These are phyloP conservation scores for Asterella californica DNA, from an alignment of 225 moss, liverwort and hornwort species.

Conservation along the genomic window DNA sequence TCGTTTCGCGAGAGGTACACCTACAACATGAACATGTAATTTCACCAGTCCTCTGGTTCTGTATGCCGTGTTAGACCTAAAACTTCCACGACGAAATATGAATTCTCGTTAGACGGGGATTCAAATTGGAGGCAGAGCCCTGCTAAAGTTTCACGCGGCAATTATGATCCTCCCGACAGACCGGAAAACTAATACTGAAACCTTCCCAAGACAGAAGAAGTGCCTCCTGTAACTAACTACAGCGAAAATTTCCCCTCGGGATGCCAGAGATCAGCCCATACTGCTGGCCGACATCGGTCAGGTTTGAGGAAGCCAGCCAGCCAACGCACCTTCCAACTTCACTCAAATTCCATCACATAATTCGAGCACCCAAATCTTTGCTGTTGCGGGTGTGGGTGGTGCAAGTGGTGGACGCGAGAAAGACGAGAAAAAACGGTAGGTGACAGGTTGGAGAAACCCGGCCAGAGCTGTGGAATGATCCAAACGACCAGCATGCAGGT, in stretches of 20 bases:
- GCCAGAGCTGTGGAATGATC: not conserved
- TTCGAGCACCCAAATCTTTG: not conserved
- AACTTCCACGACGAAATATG: not conserved
- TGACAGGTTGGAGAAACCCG: not conserved
- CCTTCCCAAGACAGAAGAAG: not conserved
- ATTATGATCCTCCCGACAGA: not conserved
- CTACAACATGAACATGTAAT: not conserved
- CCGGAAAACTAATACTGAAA: not conserved
- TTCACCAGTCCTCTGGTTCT: not conserved
- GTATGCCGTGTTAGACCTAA: not conserved
- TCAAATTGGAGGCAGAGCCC: not conserved
- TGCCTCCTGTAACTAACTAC: not conserved
- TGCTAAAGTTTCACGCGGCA: not conserved
- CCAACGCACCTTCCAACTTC: not conserved
- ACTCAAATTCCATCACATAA: not conserved
- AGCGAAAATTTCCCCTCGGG: not conserved
- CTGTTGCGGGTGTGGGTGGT: not conserved
- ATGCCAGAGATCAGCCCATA: constrained; percentile 7
- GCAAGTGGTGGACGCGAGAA: not conserved
- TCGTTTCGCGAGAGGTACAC: not conserved
- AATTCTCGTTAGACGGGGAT: not conserved
- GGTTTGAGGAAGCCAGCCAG: not conserved
- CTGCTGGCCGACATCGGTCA: constrained; percentile 9
- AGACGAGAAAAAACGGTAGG: not conserved
- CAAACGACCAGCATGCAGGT: not conserved